Base-by-base conservation (phyloP, 1,284 basidiomycete species). In the Rhizopogon hawkerae region DNA sequence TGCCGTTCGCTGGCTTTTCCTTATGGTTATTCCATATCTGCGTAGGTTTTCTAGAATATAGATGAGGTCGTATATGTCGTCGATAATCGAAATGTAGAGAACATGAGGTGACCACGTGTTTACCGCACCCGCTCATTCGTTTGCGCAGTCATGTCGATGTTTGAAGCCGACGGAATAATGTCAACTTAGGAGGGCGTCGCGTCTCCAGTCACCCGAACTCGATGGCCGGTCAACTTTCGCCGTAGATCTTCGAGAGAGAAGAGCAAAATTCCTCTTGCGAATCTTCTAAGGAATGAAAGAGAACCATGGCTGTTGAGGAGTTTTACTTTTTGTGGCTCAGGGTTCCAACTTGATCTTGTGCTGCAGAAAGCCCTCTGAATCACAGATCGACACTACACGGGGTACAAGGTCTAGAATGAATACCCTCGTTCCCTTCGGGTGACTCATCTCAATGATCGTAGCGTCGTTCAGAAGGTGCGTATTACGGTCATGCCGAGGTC, bases 21-120 rank as follows among this genome's bases (percentile, higher is more conserved):
- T 65, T 66, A 67, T 64, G 64, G 61, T 64, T 68, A 66, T 64
- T 67, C 65, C 62, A 55, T 64, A 66, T 60, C 64, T 63, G 42
- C 64, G 58, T 52, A 65, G 63, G 51, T 35, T 47, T 64, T 57
- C 52, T 67, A 64, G 64, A 65, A 52, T 35, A 35, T 61, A 64
- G 60, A 65, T 36, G 51, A 31, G 51, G 26, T 42, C 11, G 18
- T 16, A 41, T 29, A n/a, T 42, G 31, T 31, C 16, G 29, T 31
- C 18, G 41, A 31, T 16, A 29, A 18, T 42, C 29, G 11, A 42
- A 42, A 31, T 42, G 50, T 60, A 36, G 23, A 38, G 44, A 52
- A 55, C 61, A 54, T 62, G 62, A 21, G 44, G 50, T 34, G 38
- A 50, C 48, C 51, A 52, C 44, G 36, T 43, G 50, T 42, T 57